Evolutionary conservation across 2,329 filamentous ascomycete genomes (phyloP).

Genomic region (Colletotrichum australisinense): DNA sequence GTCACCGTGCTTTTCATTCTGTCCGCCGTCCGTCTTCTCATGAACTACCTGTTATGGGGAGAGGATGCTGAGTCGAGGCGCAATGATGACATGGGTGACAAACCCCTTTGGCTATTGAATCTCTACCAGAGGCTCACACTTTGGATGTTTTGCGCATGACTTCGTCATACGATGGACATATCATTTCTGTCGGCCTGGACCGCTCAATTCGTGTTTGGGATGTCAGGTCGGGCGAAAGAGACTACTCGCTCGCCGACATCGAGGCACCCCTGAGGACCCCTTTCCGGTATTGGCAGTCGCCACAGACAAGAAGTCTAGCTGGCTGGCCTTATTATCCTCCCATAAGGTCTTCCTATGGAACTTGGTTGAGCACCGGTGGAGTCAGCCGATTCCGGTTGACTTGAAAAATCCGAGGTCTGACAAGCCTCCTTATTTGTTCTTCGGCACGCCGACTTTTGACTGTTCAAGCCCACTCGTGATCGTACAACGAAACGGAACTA

Average conservation of each 20-base stretch:
- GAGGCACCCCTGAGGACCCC: slow-evolving; percentile 54
- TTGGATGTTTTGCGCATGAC: slow-evolving; percentile 77
- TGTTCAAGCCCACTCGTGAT: slow-evolving; percentile 64
- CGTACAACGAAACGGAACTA: slow-evolving; percentile 71
- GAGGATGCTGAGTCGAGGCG: slow-evolving; percentile 61
- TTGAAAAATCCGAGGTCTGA: slow-evolving; percentile 68
- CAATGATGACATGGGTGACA: slow-evolving; percentile 58
- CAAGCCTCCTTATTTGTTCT: slow-evolving; percentile 72
- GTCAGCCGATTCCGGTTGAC: slow-evolving; percentile 64
- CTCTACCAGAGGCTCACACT: slow-evolving; percentile 71
- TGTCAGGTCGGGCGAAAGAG: slow-evolving; percentile 56
- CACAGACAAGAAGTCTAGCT: slow-evolving; percentile 72
- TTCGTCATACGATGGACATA: slow-evolving; percentile 70
- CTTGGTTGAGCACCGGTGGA: slow-evolving; percentile 67
- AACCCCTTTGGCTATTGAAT: slow-evolving; percentile 69
- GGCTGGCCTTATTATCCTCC: slow-evolving; percentile 74
- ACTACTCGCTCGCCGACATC: slow-evolving; percentile 55
- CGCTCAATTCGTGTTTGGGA: slow-evolving; percentile 76
- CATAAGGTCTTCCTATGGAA: slow-evolving; percentile 73
- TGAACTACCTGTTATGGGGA: slow-evolving; percentile 80
- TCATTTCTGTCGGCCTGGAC: slow-evolving; percentile 79
- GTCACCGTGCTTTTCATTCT: slow-evolving; percentile 72
- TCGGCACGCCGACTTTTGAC: slow-evolving; percentile 56
- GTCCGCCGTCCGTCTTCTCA: slow-evolving; percentile 75
- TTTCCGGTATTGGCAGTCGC: slow-evolving; percentile 73